These are phyloP conservation scores for Ustilago trichophora DNA, from an alignment of 1,284 basidiomycete genomes.

Conservation along the genomic window DNA sequence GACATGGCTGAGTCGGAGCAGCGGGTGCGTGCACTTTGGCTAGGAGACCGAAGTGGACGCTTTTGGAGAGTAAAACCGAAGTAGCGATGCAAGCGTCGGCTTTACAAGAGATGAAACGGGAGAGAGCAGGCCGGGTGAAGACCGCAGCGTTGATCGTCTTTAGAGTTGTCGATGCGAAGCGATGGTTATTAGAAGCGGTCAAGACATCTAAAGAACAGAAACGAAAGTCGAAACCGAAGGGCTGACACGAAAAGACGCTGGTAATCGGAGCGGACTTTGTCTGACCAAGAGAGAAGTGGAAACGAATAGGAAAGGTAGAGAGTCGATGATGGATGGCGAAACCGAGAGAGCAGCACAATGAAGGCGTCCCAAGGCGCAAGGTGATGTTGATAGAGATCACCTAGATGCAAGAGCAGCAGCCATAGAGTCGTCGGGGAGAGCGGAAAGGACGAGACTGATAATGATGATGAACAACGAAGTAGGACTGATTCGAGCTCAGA, in stretches of 20 bases:
- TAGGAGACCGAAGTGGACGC: conserved; percentile 21
- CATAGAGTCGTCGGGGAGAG: conserved; percentile 26
- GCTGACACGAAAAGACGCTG: neutral
- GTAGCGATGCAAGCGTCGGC: neutral
- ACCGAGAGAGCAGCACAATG: conserved; percentile 45
- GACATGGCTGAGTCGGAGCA: conserved; percentile 7
- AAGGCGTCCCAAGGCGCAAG: conserved; percentile 43
- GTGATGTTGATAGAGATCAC: conserved; percentile 30
- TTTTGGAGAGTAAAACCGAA: conserved; percentile 17
- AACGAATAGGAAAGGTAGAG: too few relatives aligned
- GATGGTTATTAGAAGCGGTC: too few relatives aligned
- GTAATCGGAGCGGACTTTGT: too few relatives aligned
- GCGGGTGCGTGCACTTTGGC: conserved; percentile 21
- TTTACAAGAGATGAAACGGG: neutral
- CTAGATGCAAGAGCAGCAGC: conserved; percentile 18
- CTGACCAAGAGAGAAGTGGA: too few relatives aligned
- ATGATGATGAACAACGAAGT: neutral
- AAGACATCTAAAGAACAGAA: too few relatives aligned
- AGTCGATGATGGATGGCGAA: too few relatives aligned
- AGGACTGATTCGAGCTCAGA: neutral
- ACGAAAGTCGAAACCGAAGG: too few relatives aligned
- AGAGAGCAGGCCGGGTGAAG: too few relatives aligned
- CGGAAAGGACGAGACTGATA: conserved; percentile 1
- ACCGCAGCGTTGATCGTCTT: too few relatives aligned
- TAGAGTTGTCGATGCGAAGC: too few relatives aligned